Base-by-base conservation (phyloP, 2,329 filamentous ascomycete genomes). In the Hypoxylon sp. region DNA sequence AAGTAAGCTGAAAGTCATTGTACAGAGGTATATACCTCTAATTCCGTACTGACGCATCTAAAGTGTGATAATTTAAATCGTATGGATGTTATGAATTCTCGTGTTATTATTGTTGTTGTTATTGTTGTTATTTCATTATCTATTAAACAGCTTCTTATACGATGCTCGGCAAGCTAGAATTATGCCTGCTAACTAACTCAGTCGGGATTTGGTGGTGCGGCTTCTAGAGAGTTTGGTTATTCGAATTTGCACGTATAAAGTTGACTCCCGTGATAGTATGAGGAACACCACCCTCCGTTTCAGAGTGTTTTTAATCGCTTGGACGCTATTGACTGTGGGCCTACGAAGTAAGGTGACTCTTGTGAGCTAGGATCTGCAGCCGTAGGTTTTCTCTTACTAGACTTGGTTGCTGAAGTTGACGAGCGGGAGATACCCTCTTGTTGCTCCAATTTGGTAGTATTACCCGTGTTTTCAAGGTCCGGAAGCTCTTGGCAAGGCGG, bases 401-500 rank as follows among this genome's bases (percentile, higher is more conserved):
- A 58, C n/a, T 35, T 44, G 8, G 25, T 35, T 17, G 44, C 22
- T 31, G 42, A 20, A 37, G 44, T 14, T 20, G 50, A 50, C 25
- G 7, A 11, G 40, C 31, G 7, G 30, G 30, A 17, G 11, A 2
- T 27, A 42, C 20, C 44, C 3, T 42, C 57, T 27, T 54, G 48
- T n/a, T 35, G 13, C 25, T 6, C 37, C 42, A 11, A 7, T 10
- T 54, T 33, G 10, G 14, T 20, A 30, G 10, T 14, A n/a, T 42
- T 11, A 4, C 6, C 11, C 6, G 11, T n/a, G 22, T 44, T 42
- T 54, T 53, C 54, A 10, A 66, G 20, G 4, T 69, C 61, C 27
- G 69, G 66, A 61, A 77, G 60, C 53, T 75, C 71, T 65, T 76
- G 69, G 7, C 76, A 53, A 7, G 73, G 72, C 33, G 75, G 72